These are phyloP conservation scores for Stropharia rugosoannulata DNA, from an alignment of 768 basidiomycete species.

Conservation along the genomic window DNA sequence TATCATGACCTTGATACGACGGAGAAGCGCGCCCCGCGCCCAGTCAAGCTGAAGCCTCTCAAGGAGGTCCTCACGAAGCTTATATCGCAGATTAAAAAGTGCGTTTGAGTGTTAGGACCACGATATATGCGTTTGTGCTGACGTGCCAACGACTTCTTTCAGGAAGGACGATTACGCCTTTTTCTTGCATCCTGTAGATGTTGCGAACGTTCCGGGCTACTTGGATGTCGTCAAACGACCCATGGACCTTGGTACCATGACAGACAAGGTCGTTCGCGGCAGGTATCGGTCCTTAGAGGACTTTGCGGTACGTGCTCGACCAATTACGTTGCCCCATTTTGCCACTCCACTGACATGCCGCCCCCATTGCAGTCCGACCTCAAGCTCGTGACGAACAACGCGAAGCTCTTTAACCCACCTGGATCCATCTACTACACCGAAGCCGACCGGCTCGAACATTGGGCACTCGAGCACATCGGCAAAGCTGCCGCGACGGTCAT, in stretches of 20 bases:
- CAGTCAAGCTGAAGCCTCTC: slow-evolving; percentile 74
- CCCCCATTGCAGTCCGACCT: slow-evolving; percentile 55
- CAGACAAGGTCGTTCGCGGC: slow-evolving; percentile 71
- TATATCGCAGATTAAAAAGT: slow-evolving; percentile 78
- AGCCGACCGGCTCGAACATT: slow-evolving; percentile 68
- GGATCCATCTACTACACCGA: slow-evolving; percentile 74
- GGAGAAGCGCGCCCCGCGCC: slow-evolving; percentile 49
- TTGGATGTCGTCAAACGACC: slow-evolving; percentile 73
- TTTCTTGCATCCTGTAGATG: slow-evolving; percentile 70
- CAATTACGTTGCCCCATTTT: slow-evolving; percentile 20
- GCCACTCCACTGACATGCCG: slow-evolving; percentile 1
- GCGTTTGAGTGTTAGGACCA: slow-evolving; percentile 14
- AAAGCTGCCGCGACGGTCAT: slow-evolving; percentile 73
- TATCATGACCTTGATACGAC: slow-evolving; percentile 30
- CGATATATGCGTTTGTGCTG: not conserved
- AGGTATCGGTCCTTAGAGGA: slow-evolving; percentile 81
- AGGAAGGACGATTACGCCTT: slow-evolving; percentile 89
- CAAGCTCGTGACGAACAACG: slow-evolving; percentile 69
- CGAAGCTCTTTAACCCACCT: slow-evolving; percentile 75
- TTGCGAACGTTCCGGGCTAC: slow-evolving; percentile 58
- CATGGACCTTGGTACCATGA: slow-evolving; percentile 93
- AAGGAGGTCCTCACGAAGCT: slow-evolving; percentile 72
- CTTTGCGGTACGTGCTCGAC: slow-evolving; percentile 49
- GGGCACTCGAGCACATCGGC: slow-evolving; percentile 72
- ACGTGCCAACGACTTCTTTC: slow-evolving; percentile 10